Evolutionary conservation across 164 flowering plant genomes (phyloP).

Genomic region (Vitis riparia): DNA sequence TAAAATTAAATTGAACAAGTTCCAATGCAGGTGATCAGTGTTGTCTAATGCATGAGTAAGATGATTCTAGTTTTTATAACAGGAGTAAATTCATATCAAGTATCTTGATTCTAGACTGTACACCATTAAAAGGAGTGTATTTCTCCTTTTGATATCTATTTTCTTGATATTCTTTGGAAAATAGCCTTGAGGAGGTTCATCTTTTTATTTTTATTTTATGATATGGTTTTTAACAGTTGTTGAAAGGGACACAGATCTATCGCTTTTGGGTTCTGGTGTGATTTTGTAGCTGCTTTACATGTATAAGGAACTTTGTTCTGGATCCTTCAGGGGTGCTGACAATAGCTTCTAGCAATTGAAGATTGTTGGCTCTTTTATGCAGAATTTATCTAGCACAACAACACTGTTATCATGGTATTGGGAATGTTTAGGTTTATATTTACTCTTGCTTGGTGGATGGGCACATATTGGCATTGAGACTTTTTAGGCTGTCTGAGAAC

Average conservation of each 20-base stretch:
- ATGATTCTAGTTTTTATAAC: too few species aligned
- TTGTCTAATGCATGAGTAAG: too few species aligned
- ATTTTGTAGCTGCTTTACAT: neutral
- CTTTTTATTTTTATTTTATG: too few species aligned
- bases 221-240: neutral
- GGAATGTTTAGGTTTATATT: neutral
- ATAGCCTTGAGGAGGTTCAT: neutral
- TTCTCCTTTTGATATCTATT: neutral
- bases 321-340: neutral
- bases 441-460: too few species aligned
- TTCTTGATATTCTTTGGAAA: neutral
- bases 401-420: neutral
- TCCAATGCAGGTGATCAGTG: too few species aligned
- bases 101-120: too few species aligned
- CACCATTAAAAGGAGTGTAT: neutral
- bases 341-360: neutral
- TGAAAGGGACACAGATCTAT: neutral
- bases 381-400: neutral
- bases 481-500: neutral
- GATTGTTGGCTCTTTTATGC: neutral
- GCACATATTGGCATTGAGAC: too few species aligned
- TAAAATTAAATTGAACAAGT: neutral
- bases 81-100: too few species aligned
- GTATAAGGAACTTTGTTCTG: neutral
- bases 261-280: neutral